Evolutionary conservation across 2,329 filamentous ascomycete genomes (phyloP), one percentile per base, ranked within the genome.

Genomic region (Stromatinia cepivora): DNA sequence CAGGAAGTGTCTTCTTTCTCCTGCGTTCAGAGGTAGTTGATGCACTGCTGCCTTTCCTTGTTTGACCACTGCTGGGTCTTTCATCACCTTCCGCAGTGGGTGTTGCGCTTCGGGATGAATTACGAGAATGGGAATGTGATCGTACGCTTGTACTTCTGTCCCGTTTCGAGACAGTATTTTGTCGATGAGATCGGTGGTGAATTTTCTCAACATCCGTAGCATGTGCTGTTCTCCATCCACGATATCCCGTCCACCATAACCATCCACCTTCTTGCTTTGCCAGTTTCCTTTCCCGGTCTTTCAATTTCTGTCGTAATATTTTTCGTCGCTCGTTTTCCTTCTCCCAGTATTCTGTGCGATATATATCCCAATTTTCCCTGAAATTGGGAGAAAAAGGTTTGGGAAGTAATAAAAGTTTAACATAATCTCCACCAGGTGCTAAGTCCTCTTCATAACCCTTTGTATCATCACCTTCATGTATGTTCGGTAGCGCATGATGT

Each of bases 371-470:
- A 73, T 97, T 97, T 79, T 98, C 94, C 28, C 95, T 87, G 77
- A 99, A 99, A 59, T 92, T 93, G 0, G 95, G 90, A 8, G 92
- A 96, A 77, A 99, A 99, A 0, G 94, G 93, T 78, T 99, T 99
- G 0, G 95, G 93, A 15, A 97, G 86, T 10, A 99, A 84, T 25
- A 98, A 83, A 0, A 99, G 85, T 79, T 97, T 95, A 75, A 99
- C 90, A 77, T 94, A 92, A 80, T 98, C 93, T 3, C 95, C 95
- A 0, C 94, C 94, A 0, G 92, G 88, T 0, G 93, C 91, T 56
- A 99, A 85, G 77, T 98, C 95, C 80, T 98, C 94, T 78, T 97
- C 94, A 69, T 93, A 88, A 66, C 86, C 85, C 57, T 82, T 82
- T 1, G 90, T 86, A 71, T 92, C 89, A 70, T 90, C 86, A 72